phyloP scores from a whole-genome alignment of 2,329 filamentous ascomycete species.

The Calonectria fujianensis region DNA sequence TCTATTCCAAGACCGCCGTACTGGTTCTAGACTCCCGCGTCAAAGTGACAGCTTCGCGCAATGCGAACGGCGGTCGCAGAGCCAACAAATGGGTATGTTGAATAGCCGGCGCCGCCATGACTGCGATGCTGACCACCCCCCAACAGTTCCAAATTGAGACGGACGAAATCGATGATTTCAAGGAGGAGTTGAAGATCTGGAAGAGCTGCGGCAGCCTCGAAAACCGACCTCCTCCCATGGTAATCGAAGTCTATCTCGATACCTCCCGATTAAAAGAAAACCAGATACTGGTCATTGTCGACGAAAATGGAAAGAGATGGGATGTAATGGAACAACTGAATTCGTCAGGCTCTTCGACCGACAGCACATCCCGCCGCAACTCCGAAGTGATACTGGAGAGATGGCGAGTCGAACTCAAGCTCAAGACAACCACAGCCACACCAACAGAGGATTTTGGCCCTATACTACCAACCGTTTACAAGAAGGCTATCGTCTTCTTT shows the following conservation, averaged over 20 bases:
- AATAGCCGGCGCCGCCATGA: not conserved
- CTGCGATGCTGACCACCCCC: slow-evolving; percentile 40
- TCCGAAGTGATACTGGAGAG: slow-evolving; percentile 91
- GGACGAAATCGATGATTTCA: slow-evolving; percentile 92
- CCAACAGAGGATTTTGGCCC: slow-evolving; percentile 76
- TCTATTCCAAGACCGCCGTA: slow-evolving; percentile 90
- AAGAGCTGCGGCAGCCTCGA: slow-evolving; percentile 85
- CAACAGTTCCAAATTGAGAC: slow-evolving; percentile 94
- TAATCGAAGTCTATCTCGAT: slow-evolving; percentile 94
- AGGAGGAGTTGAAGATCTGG: slow-evolving; percentile 88
- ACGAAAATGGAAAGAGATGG: slow-evolving; percentile 93
- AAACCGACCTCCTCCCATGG: slow-evolving; percentile 85
- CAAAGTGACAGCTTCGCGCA: slow-evolving; percentile 74
- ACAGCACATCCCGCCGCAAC: slow-evolving; percentile 68
- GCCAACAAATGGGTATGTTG: slow-evolving; percentile 89
- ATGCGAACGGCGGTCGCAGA: slow-evolving; percentile 69
- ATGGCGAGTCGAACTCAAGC: slow-evolving; percentile 89
- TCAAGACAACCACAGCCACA: slow-evolving; percentile 62
- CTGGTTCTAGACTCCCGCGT: slow-evolving; percentile 89
- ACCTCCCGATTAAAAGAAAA: slow-evolving; percentile 85
- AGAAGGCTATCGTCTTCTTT: slow-evolving; percentile 97
- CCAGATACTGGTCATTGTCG: slow-evolving; percentile 90
- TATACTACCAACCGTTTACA: slow-evolving; percentile 91
- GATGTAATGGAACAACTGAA: slow-evolving; percentile 91
- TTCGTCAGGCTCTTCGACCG: slow-evolving; percentile 73